Base-by-base conservation (phyloP, 2,329 filamentous ascomycete species). In the Clonostachys solani region DNA sequence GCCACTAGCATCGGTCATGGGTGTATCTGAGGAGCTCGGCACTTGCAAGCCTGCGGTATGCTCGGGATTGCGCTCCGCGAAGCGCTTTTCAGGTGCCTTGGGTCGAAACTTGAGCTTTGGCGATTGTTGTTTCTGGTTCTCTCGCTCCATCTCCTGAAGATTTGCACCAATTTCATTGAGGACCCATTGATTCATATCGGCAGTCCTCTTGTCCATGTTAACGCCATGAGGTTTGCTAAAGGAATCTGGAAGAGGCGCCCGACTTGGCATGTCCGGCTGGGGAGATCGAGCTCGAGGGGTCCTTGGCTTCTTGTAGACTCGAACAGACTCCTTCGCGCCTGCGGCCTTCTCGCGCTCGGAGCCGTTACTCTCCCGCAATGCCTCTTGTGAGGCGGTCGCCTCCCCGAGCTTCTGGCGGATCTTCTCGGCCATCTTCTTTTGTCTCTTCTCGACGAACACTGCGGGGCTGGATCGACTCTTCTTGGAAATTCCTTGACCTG, bases 171-270 rank as follows among this genome's bases (percentile, higher is more conserved):
- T 81, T 50, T 84, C 74, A 53, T 75, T 68, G 52, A 85, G 64
- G 1, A 81, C 78, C 66, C 78, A 85, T 33, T 70, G 66, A 56
- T 81, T 73, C 78, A 82, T 81, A 34, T 78, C 75, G 6, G 71
- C 71, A 3, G 75, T 66, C 35, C 81, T 68, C 51, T 71, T 67
- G 38, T 75, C 71, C 66, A 77, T 72, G 40, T 79, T 69, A 50
- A 69, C 61, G 34, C 56, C 61, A 48, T 69, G 64, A 3, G 60
- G 62, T 18, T 59, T 57, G 58, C 55, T 54, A 44, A 67, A 42
- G 13, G 68, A 63, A 35, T 52, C 47, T 12, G 69, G 62, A 12
- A 71, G 56, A 9, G 63, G 63, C 8, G 53, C 46, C 12, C 55
- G 57, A 12, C 47, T 45, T 13, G 53, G 42, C 2, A 56, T 54